Conservation (phyloP, 2,329 filamentous ascomycete species). For the Fusarium albidum region DNA sequence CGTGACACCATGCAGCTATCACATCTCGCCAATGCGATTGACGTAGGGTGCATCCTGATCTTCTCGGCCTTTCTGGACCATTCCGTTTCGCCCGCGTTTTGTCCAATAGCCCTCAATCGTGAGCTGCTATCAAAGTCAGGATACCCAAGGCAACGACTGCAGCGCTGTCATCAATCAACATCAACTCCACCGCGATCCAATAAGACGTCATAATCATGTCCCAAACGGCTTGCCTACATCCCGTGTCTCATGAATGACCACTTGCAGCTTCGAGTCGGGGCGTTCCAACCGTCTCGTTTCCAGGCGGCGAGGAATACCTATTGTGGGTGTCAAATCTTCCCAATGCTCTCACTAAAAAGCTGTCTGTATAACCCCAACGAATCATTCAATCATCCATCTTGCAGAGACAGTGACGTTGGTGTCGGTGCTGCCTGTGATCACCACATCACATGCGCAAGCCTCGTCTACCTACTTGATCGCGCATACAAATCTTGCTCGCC, state of each 20-base stretch:
- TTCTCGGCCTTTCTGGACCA: slow-evolving; percentile 22
- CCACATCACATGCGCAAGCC: slow-evolving; percentile 22
- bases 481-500: not conserved
- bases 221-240: slow-evolving; percentile 17
- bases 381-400: too few relatives aligned
- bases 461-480: slow-evolving; percentile 18
- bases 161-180: slow-evolving; percentile 15
- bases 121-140: slow-evolving; percentile 10
- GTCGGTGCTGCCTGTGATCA: not conserved
- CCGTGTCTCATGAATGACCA: slow-evolving; percentile 8
- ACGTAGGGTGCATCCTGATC: slow-evolving; percentile 1
- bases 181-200: slow-evolving; percentile 23
- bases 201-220: slow-evolving; percentile 6
- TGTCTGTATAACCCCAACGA: too few relatives aligned
- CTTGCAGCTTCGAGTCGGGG: not conserved
- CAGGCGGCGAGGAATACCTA: not conserved
- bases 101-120: slow-evolving; percentile 18
- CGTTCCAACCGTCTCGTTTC: not conserved
- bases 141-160: slow-evolving; percentile 29
- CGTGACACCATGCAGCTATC: slow-evolving; percentile 11
- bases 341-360: too few relatives aligned
- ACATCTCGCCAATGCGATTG: not conserved
- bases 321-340: too few relatives aligned
- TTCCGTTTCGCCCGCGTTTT: slow-evolving; percentile 13
- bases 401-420: too few relatives aligned